Evolutionary conservation across 2,329 filamentous ascomycete genomes (phyloP).

Genomic region (Phaeophleospora eucalypticola): DNA sequence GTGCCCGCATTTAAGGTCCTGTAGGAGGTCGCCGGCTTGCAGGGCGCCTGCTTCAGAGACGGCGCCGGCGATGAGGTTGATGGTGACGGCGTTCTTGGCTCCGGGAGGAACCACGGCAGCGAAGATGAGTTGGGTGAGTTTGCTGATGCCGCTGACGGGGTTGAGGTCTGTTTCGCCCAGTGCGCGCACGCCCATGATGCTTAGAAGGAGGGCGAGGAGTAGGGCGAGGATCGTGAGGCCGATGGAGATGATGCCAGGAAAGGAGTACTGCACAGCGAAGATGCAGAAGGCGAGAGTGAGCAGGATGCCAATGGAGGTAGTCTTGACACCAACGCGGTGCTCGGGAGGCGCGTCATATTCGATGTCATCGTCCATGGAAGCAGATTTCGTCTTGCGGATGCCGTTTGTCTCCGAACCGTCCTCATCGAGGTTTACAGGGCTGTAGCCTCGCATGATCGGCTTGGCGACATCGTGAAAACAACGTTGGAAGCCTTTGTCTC

Average conservation of each 20-base stretch:
- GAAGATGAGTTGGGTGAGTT: conserved; percentile 93
- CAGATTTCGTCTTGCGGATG: conserved; percentile 5
- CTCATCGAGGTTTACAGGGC: conserved; percentile 31
- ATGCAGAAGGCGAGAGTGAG: conserved; percentile 77
- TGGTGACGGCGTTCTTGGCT: conserved; percentile 81
- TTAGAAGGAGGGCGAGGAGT: conserved; percentile 65
- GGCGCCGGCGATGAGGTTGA: conserved; percentile 90
- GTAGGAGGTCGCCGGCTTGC: conserved; percentile 93
- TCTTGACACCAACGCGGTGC: conserved; percentile 70
- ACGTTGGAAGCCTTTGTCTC: conserved; percentile 30
- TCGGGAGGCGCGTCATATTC: conserved; percentile 77
- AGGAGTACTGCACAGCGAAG: conserved; percentile 73
- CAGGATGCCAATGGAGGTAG: conserved; percentile 70
- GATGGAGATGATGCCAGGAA: conserved; percentile 76
- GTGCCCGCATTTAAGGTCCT: conserved; percentile 95
- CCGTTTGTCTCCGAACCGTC: conserved; percentile 6
- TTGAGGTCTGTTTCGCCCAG: conserved; percentile 86
- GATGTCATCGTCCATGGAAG: conserved; percentile 25
- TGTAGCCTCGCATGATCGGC: conserved; percentile 37
- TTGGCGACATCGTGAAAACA: conserved; percentile 32
- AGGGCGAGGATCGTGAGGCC: conserved; percentile 82
- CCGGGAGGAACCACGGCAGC: conserved; percentile 79
- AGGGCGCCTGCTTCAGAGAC: conserved; percentile 80
- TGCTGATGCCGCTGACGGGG: conserved; percentile 92
- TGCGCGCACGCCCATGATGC: conserved; percentile 61